Evolutionary conservation across 2,329 filamentous ascomycete genomes (phyloP).

Genomic region (Ciborinia camelliae): DNA sequence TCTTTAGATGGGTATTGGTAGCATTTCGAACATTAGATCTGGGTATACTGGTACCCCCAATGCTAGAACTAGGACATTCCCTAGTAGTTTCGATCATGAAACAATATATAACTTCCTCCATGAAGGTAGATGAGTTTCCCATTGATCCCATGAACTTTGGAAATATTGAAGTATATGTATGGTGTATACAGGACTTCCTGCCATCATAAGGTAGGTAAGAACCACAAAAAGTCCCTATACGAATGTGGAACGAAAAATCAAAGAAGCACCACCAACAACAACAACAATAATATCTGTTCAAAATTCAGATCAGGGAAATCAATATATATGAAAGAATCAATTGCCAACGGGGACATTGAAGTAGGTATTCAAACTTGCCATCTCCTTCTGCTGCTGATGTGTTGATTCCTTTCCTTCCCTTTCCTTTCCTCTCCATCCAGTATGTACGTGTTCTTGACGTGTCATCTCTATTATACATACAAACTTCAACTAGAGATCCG

Average conservation of each 20-base stretch:
- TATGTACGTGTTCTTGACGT: conserved; percentile 11
- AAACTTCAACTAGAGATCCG: not conserved
- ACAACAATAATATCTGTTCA: no score
- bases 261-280: not conserved
- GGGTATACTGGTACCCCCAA: no score
- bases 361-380: not conserved
- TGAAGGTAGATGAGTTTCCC: no score
- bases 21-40: not conserved
- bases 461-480: no score
- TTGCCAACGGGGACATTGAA: no score
- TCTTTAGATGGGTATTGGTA: no score
- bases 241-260: not conserved
- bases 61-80: no score
- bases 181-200: not conserved
- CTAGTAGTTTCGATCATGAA: no score
- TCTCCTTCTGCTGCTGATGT: not conserved
- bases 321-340: not conserved
- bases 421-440: no score
- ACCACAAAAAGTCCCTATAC: not conserved
- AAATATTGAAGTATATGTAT: no score
- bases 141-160: not conserved
- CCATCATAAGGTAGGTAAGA: not conserved
- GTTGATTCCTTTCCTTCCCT: not conserved
- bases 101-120: not conserved
- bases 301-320: not conserved